Base-by-base conservation (phyloP, 768 basidiomycete species). In the Roridomyces roridus region DNA sequence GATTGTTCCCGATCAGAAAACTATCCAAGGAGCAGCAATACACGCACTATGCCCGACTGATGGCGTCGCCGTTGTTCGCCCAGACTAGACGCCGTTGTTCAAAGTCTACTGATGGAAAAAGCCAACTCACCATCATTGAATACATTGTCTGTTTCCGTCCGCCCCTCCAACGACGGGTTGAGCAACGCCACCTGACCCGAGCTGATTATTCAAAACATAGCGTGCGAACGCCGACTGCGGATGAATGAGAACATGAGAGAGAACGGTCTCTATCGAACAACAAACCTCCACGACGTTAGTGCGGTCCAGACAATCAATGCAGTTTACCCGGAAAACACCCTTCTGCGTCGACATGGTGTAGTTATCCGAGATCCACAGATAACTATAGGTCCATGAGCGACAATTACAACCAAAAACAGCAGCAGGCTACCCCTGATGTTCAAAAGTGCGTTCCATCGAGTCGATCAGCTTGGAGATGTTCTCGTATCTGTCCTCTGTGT, bases 11-110 rank as follows among this genome's bases (percentile, higher is more conserved):
- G 52, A 44, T 48, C 47, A 59, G 31, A 18, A 55, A 26, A 29
- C 24, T 17, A 3, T n/a, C 18, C 37, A 45, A 0, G 26, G 23
- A 47, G 24, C 59, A 21, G 14, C 23, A 64, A 39, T 60, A 41
- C 2, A 79, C 88, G 68, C 68, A 92, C 91, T 92, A 94, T 51
- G 89, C 89, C 51, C 90, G 82, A 70, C 92, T 95, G 55, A 97
- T 92, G 6, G 93, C 90, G 69, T 99, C 97, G 0, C 97, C 97
- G 63, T 98, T 98, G 68, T 98, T 97, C 2, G 97, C 97, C 97
- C 97, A 99, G 17, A 94, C 92, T 92, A n/a, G n/a, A n/a, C n/a
- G n/a, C n/a, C n/a, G n/a, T n/a, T n/a, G n/a, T n/a, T n/a, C n/a
- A n/a, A n/a, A n/a, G n/a, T n/a, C n/a, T n/a, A n/a, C n/a, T n/a